Percentiles rank a stretch among this genome's conserved stretches.
Conservation (phyloP, 441 rosid genomes). For the Pelargonium australe region DNA sequence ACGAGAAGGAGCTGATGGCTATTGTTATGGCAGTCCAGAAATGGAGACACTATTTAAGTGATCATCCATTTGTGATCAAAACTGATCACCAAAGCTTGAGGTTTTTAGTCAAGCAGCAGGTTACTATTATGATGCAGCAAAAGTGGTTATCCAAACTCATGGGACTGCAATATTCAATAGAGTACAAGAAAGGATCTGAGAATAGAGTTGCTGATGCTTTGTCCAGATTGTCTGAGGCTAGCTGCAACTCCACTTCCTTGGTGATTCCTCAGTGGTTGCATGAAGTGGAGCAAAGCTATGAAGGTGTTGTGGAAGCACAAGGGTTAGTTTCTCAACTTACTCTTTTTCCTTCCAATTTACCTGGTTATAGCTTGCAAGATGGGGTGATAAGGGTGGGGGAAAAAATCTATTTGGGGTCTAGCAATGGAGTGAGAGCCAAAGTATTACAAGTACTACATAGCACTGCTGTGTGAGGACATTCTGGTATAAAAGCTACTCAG, state of each 20-base stretch:
- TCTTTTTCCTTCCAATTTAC: too few relatives aligned
- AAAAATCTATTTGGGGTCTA: too few relatives aligned
- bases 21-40: neutral
- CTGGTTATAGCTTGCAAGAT: too few relatives aligned
- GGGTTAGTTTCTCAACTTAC: too few relatives aligned
- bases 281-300: neutral
- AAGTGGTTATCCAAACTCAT: slow-evolving; percentile 10
- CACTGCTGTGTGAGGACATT: neutral
- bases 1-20: neutral
- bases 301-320: neutral
- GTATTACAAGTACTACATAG: neutral
- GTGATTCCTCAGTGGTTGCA: neutral
- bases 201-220: slow-evolving; percentile 7
- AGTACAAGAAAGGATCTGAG: neutral
- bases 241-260: too few relatives aligned
- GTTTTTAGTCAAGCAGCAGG: neutral
- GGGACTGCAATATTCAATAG: neutral
- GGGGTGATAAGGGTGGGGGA: too few relatives aligned
- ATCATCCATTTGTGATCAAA: neutral
- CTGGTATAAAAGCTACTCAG: too few relatives aligned
- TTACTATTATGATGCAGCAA: too few relatives aligned
- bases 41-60: neutral
- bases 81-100: neutral
- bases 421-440: too few relatives aligned
- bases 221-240: neutral